Evolutionary conservation across 129 eudicot genomes (phyloP).

Genomic region (Centrapalus pauciflorus): DNA sequence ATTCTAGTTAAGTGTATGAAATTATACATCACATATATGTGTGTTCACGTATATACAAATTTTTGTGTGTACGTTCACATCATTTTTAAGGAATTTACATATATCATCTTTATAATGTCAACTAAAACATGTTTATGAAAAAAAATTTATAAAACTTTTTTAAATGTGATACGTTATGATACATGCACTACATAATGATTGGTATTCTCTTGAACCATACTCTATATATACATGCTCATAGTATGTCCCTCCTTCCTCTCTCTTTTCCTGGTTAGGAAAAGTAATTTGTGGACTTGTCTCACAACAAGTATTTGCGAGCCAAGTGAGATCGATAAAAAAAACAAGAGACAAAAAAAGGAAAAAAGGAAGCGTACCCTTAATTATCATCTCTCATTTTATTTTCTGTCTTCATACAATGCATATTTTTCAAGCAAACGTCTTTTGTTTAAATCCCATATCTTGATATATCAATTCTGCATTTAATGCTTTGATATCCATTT

Average conservation of each 20-base stretch:
- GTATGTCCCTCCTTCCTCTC: constrained; percentile 12
- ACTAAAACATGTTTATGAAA: no score
- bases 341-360: constrained; percentile 12
- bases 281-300: constrained; percentile 31
- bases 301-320: constrained; percentile 13
- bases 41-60: no score
- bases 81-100: no score
- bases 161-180: no score
- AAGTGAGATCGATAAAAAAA: constrained; percentile 25
- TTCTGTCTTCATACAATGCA: constrained; percentile 43
- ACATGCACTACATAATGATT: not conserved
- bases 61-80: no score
- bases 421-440: constrained; percentile 35
- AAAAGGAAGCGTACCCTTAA: constrained; percentile 37
- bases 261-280: constrained; percentile 25
- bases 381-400: constrained; percentile 37
- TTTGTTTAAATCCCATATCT: not conserved
- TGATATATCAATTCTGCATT: constrained; percentile 23
- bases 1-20: no score
- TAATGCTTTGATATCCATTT: constrained; percentile 35
- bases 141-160: no score
- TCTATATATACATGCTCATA: not conserved
- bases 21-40: no score
- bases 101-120: no score
- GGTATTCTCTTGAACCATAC: not conserved